Base-by-base conservation (phyloP, 2,329 filamentous ascomycete genomes). In the Karstenula rhodostoma region DNA sequence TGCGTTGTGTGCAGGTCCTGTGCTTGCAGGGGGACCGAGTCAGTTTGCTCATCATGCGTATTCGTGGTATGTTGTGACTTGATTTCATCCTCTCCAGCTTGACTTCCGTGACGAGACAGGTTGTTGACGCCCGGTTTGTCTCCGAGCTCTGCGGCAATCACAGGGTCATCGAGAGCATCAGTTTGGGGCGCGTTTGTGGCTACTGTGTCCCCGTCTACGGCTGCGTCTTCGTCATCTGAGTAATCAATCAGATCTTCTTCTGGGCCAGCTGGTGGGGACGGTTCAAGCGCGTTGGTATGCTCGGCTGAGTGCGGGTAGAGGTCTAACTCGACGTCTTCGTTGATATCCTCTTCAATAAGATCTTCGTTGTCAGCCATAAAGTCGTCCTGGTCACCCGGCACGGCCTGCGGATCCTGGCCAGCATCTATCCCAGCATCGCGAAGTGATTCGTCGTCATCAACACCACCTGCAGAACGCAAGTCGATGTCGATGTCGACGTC, bases 401-500 rank as follows among this genome's bases (percentile, higher is more conserved):
- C 60, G 17, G 65, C 59, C 23, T 70, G 63, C 13, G 60, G 43
- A 32, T 71, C 68, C 19, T 63, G 37, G 17, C 60, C 73, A n/a
- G 52, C 59, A 25, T 73, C 75, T 46, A 72, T 69, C 15, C 57
- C 68, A 15, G 71, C 78, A 65, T 89, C 87, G 66, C 86, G 83
- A 51, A 86, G 79, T 56, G 87, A 86, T 59, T 82, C 84, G 60
- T 89, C 82, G 27, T 76, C 73, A 32, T 67, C 58, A 5, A 48
- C 17, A 9, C 61, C 47, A 10, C 59, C 53, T 15, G 69, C 63
- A 40, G 63, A 66, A 55, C 67, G 65, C 40, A 69, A 65, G 15
- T 72, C 75, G 32, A 70, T 65, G 13, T 72, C 75, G 61, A 89
- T 80, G 65, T 89, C 87, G 61, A 89, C 86, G 59, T 87, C 87